Conservation (phyloP, 306 rosid genomes). For the Dalbergia cultrata region DNA sequence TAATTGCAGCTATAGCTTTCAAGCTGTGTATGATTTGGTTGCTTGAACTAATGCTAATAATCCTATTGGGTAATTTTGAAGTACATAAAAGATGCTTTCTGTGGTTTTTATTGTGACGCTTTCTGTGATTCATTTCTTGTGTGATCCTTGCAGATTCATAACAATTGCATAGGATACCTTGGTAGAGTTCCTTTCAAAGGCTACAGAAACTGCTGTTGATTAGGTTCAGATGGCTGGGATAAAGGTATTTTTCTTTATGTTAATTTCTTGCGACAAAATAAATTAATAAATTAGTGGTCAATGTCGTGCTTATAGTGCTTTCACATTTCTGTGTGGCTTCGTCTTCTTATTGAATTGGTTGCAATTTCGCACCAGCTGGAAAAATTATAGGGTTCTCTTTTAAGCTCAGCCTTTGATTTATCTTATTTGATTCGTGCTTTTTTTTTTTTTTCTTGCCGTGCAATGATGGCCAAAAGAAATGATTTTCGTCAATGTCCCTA, state of each 20-base stretch:
- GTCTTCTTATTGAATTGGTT: neutral
- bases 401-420: neutral
- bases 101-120: neutral
- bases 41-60: conserved; percentile 58
- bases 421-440: neutral
- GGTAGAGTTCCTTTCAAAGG: conserved; percentile 89
- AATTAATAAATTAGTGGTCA: neutral
- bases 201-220: conserved; percentile 93
- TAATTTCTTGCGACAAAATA: neutral
- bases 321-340: neutral
- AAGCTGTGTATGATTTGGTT: neutral
- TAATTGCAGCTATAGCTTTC: neutral
- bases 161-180: conserved; percentile 84
- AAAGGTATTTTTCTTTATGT: conserved; percentile 61
- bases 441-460: neutral
- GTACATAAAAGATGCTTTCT: too few species aligned
- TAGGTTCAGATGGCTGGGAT: conserved; percentile 97
- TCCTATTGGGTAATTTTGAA: conserved; percentile 74
- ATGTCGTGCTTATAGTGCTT: neutral
- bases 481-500: conserved; percentile 34
- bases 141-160: conserved; percentile 66
- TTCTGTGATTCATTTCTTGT: conserved; percentile 14
- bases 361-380: conserved; percentile 4
- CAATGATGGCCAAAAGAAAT: neutral
- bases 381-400: conserved; percentile 61